phyloP scores from a whole-genome alignment of 345 rosid genomes.

The Orychophragmus violaceus region DNA sequence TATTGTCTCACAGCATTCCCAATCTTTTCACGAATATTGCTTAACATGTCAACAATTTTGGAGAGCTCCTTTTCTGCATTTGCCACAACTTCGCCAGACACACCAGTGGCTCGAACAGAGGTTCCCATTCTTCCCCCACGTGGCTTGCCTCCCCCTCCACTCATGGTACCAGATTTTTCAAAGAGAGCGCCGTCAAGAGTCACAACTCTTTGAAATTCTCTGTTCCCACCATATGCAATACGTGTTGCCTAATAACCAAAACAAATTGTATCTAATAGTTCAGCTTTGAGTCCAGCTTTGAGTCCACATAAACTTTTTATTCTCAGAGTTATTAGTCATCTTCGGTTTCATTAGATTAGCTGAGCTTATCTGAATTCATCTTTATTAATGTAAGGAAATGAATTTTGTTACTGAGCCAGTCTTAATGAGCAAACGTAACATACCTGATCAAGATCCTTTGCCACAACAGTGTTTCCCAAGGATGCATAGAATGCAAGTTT shows the following conservation, averaged over 20 bases:
- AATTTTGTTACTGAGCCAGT: background rate
- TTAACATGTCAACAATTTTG: slow-evolving; percentile 45
- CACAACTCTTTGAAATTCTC: slow-evolving; percentile 85
- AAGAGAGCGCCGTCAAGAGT: slow-evolving; percentile 95
- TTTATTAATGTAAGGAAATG: background rate
- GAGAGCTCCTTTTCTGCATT: slow-evolving; percentile 74
- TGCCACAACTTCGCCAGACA: slow-evolving; percentile 61
- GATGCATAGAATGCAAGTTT: slow-evolving; percentile 91
- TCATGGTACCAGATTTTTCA: slow-evolving; percentile 97
- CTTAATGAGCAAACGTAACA: slow-evolving; percentile 12
- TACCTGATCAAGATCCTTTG: slow-evolving; percentile 93
- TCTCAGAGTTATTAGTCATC: background rate
- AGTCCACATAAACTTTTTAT: slow-evolving; percentile 1
- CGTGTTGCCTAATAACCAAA: slow-evolving; percentile 62
- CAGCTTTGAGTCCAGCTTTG: background rate
- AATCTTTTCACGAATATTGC: slow-evolving; percentile 48
- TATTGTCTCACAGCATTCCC: slow-evolving; percentile 58
- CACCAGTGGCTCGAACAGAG: slow-evolving; percentile 68
- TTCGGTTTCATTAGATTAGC: background rate
- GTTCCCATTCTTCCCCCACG: slow-evolving; percentile 98
- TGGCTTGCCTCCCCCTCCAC: slow-evolving; percentile 95
- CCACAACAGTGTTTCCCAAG: slow-evolving; percentile 76
- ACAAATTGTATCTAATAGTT: background rate
- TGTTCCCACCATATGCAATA: slow-evolving; percentile 72
- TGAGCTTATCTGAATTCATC: background rate